These are phyloP conservation scores for Albizia julibrissin DNA, from an alignment of 306 rosid species.

Conservation along the genomic window DNA sequence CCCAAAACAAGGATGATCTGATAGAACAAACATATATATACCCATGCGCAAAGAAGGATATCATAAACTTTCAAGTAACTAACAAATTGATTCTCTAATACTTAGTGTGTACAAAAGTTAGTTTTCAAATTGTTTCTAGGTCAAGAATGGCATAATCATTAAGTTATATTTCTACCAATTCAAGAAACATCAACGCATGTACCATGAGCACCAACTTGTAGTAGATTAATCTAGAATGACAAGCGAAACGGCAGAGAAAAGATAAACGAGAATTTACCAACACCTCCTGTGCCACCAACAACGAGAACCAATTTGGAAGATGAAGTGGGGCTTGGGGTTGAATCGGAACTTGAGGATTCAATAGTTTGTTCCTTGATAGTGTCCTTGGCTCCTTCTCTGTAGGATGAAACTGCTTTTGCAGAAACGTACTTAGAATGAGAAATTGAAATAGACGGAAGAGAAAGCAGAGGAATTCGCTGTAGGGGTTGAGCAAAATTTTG, in stretches of 20 bases:
- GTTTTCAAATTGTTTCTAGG: background rate
- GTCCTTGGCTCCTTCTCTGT: conserved; percentile 34
- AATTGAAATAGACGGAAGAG: conserved; percentile 25
- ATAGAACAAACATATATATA: background rate
- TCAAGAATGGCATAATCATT: background rate
- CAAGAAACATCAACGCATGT: background rate
- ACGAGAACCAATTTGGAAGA: conserved; percentile 84
- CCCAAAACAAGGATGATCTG: background rate
- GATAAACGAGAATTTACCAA: conserved; percentile 49
- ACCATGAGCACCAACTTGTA: background rate
- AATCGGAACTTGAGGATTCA: conserved; percentile 47
- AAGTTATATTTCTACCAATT: background rate
- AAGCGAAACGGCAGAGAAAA: background rate
- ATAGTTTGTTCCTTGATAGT: conserved; percentile 49
- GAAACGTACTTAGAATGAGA: conserved; percentile 16
- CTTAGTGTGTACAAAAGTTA: background rate
- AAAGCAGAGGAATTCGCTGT: conserved; percentile 19
- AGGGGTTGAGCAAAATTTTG: conserved; percentile 34
- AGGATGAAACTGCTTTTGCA: conserved; percentile 44
- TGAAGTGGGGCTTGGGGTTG: conserved; percentile 30
- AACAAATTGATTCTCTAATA: background rate
- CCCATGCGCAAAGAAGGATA: conserved; percentile 1
- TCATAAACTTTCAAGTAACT: background rate
- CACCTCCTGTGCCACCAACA: conserved; percentile 89
- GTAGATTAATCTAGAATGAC: background rate